Evolutionary conservation across 1,139 yeast genomes (phyloP), one percentile per base, ranked within the genome.

Genomic region (Diutina sp.): DNA sequence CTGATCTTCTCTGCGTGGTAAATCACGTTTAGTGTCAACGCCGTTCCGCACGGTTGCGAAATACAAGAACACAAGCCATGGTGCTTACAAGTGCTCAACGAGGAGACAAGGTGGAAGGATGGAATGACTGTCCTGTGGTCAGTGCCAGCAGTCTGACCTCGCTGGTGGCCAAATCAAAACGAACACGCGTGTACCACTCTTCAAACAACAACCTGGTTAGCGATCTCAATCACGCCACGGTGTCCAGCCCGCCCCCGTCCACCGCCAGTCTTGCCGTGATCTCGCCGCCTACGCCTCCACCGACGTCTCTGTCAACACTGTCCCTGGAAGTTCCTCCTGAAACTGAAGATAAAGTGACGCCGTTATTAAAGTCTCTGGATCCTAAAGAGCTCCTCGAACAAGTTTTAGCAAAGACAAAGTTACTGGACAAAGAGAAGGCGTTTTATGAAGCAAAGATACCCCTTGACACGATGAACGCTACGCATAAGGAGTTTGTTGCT

Each of bases 111-210:
- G 72, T 72, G 63, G 76, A 73, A 58, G 79, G 80, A 7, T 76
- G 80, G 80, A 76, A 76, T 59, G 80, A 76, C 61, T 74, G 78
- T 61, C 80, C 79, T 0, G 55, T 58, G 7, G 65, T 67, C n/a
- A 8, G n/a, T n/a, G 28, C 25, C 14, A 18, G 14, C 45, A 50
- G 28, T 14, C 29, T 16, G 45, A 16, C 28, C 6, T 11, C 46
- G 46, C 32, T 14, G 46, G 9, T 12, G 54, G 2, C 14, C 8
- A 51, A 51, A 14, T 32, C 53, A 16, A 21, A 29, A 28, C 51
- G 51, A 38, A 28, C 51, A 6, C 16, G 51, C 9, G 51, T 47
- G n/a, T 47, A 47, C 21, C 51, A 47, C 30, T n/a, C 51, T 4
- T 47, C 51, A 12, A 28, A 47, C 14, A 28, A 28, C 35, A 16